Conservation (phyloP, 2,329 filamentous ascomycete species). For the Arthrobotrys pseudoclavata region DNA sequence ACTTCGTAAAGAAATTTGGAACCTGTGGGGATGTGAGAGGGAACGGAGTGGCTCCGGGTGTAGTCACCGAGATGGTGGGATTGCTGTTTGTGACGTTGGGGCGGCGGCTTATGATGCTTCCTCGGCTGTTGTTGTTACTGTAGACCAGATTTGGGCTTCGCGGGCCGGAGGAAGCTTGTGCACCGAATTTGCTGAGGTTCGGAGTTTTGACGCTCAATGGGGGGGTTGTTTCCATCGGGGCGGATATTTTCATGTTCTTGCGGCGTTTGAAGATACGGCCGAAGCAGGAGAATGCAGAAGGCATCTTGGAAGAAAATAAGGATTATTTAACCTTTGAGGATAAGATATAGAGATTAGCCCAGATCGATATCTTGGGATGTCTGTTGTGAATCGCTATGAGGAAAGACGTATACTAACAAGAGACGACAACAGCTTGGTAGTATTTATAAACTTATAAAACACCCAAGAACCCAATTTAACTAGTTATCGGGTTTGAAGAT, state of each 20-base stretch:
- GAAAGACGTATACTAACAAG: slow-evolving; percentile 4
- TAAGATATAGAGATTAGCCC: background rate
- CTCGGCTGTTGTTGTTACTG: slow-evolving; percentile 2
- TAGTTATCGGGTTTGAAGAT: background rate
- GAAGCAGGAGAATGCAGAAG: slow-evolving; percentile 34
- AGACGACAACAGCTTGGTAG: background rate
- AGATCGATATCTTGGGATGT: background rate
- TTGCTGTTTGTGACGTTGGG: slow-evolving; percentile 17
- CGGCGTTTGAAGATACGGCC: slow-evolving; percentile 32
- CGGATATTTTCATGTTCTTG: slow-evolving; percentile 23
- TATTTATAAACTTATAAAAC: slow-evolving; percentile 5
- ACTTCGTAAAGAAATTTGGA: slow-evolving; percentile 35
- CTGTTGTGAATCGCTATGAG: background rate
- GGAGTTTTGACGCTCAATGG: slow-evolving; percentile 2
- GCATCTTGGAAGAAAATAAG: slow-evolving; percentile 19
- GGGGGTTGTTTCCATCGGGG: slow-evolving; percentile 11
- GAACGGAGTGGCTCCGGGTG: slow-evolving; percentile 25
- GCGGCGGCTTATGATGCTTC: slow-evolving; percentile 13
- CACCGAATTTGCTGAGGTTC: background rate
- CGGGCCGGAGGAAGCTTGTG: background rate
- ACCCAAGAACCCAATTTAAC: too few relatives aligned
- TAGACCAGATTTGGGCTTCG: slow-evolving; percentile 13
- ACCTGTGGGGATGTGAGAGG: slow-evolving; percentile 27
- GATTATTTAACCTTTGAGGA: background rate
- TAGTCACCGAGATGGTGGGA: slow-evolving; percentile 29